These are phyloP conservation scores for Penicillium longicatenatum DNA, from an alignment of 495 filamentous ascomycete genomes.

Conservation along the genomic window DNA sequence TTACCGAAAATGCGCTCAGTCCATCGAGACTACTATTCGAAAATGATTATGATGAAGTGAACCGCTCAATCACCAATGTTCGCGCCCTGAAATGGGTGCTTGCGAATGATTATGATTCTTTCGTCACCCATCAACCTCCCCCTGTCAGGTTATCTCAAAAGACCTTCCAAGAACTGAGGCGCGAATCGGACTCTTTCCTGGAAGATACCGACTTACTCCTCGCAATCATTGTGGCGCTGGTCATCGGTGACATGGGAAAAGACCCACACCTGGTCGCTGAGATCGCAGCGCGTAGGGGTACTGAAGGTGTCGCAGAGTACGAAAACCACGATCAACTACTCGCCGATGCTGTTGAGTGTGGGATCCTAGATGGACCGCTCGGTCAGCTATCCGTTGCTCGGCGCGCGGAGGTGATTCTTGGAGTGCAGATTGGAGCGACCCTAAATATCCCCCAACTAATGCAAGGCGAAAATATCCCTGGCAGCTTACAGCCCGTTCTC, in stretches of 20 bases:
- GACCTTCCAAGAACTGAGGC: conserved; percentile 11
- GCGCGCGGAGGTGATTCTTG: conserved; percentile 32
- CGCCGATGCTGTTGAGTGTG: conserved; percentile 27
- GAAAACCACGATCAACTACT: conserved; percentile 32
- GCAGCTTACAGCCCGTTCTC: conserved; percentile 21
- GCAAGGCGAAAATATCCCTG: conserved; percentile 37
- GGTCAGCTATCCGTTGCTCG: conserved; percentile 12
- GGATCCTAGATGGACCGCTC: conserved; percentile 20
- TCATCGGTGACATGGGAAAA: conserved; percentile 46
- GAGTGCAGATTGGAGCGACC: conserved; percentile 41
- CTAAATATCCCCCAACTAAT: conserved; percentile 42
- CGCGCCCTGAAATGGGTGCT: conserved; percentile 38
- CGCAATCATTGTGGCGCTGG: conserved; percentile 33
- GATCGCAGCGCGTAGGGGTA: not conserved
- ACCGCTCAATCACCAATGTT: conserved; percentile 37
- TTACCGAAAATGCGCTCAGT: not conserved
- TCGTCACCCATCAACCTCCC: conserved; percentile 24
- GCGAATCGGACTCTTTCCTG: not conserved
- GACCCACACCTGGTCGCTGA: conserved; percentile 31
- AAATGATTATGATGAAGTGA: conserved; percentile 34
- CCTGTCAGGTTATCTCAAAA: conserved; percentile 3
- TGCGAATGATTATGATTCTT: conserved; percentile 27
- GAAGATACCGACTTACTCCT: conserved; percentile 19
- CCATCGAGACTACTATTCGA: conserved; percentile 4
- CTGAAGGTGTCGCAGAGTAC: conserved; percentile 13